phyloP scores from a whole-genome alignment of 2,329 filamentous ascomycete genomes.

The Grosmannia serpens region DNA sequence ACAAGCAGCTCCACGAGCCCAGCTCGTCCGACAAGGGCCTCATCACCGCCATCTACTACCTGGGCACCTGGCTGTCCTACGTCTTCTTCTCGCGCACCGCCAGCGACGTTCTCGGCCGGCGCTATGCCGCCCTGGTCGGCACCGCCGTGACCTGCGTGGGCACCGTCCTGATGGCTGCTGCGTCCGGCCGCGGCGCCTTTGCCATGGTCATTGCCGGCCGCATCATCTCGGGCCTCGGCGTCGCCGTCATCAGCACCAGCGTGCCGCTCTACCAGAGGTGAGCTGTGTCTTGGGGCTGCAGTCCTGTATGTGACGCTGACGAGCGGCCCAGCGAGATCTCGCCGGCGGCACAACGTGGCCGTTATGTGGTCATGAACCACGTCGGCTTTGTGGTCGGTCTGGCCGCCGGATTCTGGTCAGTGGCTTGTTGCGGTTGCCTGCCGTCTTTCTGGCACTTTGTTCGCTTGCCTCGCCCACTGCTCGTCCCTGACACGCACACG shows the following conservation, averaged over 20 bases:
- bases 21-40: conserved; percentile 34
- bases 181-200: conserved; percentile 27
- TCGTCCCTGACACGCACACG: no score
- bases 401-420: conserved; percentile 42
- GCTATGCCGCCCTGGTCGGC: conserved; percentile 37
- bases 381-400: conserved; percentile 45
- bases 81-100: conserved; percentile 39
- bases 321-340: conserved; percentile 34
- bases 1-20: conserved; percentile 31
- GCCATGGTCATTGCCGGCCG: conserved; percentile 39
- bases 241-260: conserved; percentile 42
- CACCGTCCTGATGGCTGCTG: conserved; percentile 33
- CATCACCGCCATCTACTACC: conserved; percentile 46
- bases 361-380: conserved; percentile 48
- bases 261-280: conserved; percentile 48
- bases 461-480: conserved; percentile 1
- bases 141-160: conserved; percentile 40
- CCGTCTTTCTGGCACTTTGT: not conserved
- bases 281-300: no score
- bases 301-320: not conserved
- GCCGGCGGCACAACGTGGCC: conserved; percentile 39
- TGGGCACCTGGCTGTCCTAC: conserved; percentile 44
- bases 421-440: no score
- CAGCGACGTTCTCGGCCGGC: conserved; percentile 39
- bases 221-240: conserved; percentile 39